Conservation (phyloP, 805 yeast species). For the Candida ortonii region DNA sequence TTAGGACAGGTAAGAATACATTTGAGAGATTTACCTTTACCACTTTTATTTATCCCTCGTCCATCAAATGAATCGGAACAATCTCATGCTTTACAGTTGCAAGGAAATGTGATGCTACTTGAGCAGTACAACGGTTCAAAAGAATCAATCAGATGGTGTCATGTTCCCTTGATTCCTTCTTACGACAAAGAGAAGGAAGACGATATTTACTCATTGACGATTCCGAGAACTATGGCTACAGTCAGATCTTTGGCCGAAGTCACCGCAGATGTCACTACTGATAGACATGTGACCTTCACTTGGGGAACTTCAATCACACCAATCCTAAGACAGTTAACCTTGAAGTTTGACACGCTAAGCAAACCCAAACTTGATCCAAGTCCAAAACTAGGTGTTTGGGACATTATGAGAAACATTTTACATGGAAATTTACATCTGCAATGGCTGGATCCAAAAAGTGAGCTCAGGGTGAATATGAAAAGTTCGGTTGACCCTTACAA, state of each 20-base stretch:
- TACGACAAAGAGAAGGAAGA: constrained; percentile 36
- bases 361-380: constrained; percentile 91
- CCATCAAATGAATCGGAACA: constrained; percentile 5
- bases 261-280: constrained; percentile 51
- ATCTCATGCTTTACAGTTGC: constrained; percentile 29
- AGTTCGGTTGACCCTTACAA: constrained; percentile 80
- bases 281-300: constrained; percentile 59
- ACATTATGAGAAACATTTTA: constrained; percentile 69
- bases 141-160: constrained; percentile 55
- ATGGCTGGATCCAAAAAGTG: constrained; percentile 46
- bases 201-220: constrained; percentile 52
- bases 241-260: constrained; percentile 69
- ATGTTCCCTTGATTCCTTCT: constrained; percentile 57
- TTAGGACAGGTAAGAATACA: constrained; percentile 66
- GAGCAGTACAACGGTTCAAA: constrained; percentile 56
- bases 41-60: constrained; percentile 68
- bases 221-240: constrained; percentile 74
- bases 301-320: constrained; percentile 89
- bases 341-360: constrained; percentile 75
- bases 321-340: constrained; percentile 75
- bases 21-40: constrained; percentile 83
- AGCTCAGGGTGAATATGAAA: constrained; percentile 59
- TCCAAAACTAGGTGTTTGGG: constrained; percentile 87
- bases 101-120: constrained; percentile 66
- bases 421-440: constrained; percentile 62